Base-by-base conservation (phyloP, 495 filamentous ascomycete species). In the Penicillium salamii region DNA sequence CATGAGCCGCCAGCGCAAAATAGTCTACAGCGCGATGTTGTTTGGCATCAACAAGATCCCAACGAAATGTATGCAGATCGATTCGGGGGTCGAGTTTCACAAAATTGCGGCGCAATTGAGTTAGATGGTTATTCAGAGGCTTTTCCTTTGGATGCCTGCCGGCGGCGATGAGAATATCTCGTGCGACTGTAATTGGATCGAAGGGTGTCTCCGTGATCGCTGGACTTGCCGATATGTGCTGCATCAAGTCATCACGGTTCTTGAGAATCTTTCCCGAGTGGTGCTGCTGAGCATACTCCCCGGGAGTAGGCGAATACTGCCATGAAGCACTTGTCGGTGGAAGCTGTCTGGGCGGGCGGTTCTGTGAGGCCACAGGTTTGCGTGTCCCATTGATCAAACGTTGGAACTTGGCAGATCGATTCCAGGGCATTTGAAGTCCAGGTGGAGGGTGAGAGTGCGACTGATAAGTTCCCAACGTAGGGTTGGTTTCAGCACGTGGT, bases 1-100 rank as follows among this genome's bases (percentile, higher is more conserved):
- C n/a, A n/a, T n/a, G n/a, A n/a, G n/a, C n/a, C n/a, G n/a, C n/a
- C n/a, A n/a, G n/a, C n/a, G n/a, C n/a, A n/a, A n/a, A n/a, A n/a
- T n/a, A n/a, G n/a, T n/a, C n/a, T n/a, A n/a, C n/a, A n/a, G n/a
- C n/a, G n/a, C n/a, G n/a, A n/a, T n/a, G n/a, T n/a, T n/a, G n/a
- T 26, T 26, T 26, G 23, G 23, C 23, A 60, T 89, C 86, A 2
- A 89, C 70, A 13, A 86, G 39, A 62, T 88, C 85, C 86, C 86
- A 90, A 24, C 76, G 65, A 18, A 90, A 69, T 1, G 83, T 87
- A n/a, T 62, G 62, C 11, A 89, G 57, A 59, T 90, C 84, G 7
- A 71, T 67, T 11, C 58, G 55, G 31, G 52, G 42, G 44, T 69
- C 67, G 2, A 84, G 59, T n/a, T 62, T 55, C 3, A 48, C 29